Base-by-base conservation (phyloP, 345 rosid genomes). In the Brassica cretica region DNA sequence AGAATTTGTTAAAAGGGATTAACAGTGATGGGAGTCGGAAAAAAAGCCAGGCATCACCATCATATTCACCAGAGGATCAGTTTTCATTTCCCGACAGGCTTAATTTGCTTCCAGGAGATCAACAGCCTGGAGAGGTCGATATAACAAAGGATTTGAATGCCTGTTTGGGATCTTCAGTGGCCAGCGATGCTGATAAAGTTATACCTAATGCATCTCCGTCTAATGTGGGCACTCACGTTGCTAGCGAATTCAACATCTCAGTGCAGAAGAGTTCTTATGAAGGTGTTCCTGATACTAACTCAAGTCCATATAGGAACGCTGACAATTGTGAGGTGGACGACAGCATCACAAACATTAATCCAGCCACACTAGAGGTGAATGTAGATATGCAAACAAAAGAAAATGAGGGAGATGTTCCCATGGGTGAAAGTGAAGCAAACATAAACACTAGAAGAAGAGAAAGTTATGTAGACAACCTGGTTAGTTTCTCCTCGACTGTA, bases 51-150 rank as follows among this genome's bases (percentile, higher is more conserved):
- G 60, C 79, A 46, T 61, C 82, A 66, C 87, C 91, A 41, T 78
- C 88, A 41, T 82, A 86, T 70, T 89, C 85, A 64, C 84, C 83
- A 71, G 84, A 61, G 82, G 87, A 83, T 83, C 90, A 84, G 46
- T 87, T 83, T 84, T 89, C 93, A 78, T 62, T 81, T 70, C 81
- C 27, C 58, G 66, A 84, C 71, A 44, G 80, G 19, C 84, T 78
- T 64, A 73, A 76, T 58, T 78, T 84, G 70, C 83, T 75, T 8
- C 74, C 70, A 55, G 74, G 35, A 71, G 85, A 76, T 55, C 78
- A 65, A 73, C 61, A 80, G 70, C 75, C 84, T 64, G 81, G 74
- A 53, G 82, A 80, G 80, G 86, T 73, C 67, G 81, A 79, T 76
- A 33, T 12, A 69, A 77, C 72, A 71, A 86, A 86, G 64, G 81